Evolutionary conservation across 345 rosid genomes (phyloP), one percentile per base, ranked within the genome.

Genomic region (Arabidopsis thaliana): DNA sequence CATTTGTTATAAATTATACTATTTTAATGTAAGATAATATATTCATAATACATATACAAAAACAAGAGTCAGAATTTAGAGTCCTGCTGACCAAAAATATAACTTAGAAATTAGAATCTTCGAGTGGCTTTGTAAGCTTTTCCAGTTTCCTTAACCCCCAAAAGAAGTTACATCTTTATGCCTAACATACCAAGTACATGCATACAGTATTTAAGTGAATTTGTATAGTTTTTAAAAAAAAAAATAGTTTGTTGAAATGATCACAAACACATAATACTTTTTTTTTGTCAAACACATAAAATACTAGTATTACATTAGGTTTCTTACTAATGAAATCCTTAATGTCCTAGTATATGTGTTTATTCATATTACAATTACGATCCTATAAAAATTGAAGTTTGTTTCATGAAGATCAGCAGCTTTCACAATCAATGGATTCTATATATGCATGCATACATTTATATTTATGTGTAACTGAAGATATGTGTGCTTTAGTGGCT

Each of bases 61-160:
- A 59, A 41, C 30, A 4, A 51, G 38, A 67, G 24, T 14, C 63
- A 52, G 70, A 46, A 34, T 16, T 62, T 69, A 44, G 75, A 77
- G 71, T 70, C 66, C 51, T 61, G 24, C 36, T 24, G 50, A 28
- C 37, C 8, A 62, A 36, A 8, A 23, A 14, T 7, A 7, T 30
- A 11, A 24, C 23, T 61, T 62, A 51, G 76, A 11, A 24, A 12
- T 61, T 62, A 51, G 76, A 77, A 77, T 77, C 72, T 71, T 77
- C 72, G 67, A 49, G 80, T 77, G 60, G 46, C 66, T 40, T 71
- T 70, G 23, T 57, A 77, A 77, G 80, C 80, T 64, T 71, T 71
- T 68, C 7, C 65, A 61, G 59, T 55, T 70, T 46, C 23, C 66
- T 45, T 48, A 56, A 64, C 67, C 53, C 64, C 67, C 64, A 71